Conservation (phyloP, 495 filamentous ascomycete species). For the Podospora comata region DNA sequence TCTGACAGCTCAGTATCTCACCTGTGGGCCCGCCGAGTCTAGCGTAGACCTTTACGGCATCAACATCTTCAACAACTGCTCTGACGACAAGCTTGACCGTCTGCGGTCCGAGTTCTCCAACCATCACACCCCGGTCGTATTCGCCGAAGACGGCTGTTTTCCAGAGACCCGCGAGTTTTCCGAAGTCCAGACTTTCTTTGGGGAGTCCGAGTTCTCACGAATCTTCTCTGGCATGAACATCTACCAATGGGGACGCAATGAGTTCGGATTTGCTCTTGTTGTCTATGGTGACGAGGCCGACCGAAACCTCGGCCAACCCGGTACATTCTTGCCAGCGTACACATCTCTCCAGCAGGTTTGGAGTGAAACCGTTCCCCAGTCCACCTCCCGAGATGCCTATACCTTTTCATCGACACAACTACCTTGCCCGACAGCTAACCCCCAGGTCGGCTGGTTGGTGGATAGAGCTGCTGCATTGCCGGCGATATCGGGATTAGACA, state of each 20-base stretch:
- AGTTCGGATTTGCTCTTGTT: constrained; percentile 68
- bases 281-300: neutral
- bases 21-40: constrained; percentile 59
- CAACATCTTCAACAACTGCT: constrained; percentile 70
- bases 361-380: neutral
- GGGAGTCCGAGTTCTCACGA: neutral
- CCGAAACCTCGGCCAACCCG: neutral
- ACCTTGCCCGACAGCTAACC: constrained; percentile 11
- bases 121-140: constrained; percentile 68
- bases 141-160: constrained; percentile 68
- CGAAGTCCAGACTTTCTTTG: neutral
- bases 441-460: constrained; percentile 9
- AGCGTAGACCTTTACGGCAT: constrained; percentile 73
- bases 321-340: neutral
- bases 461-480: constrained; percentile 8
- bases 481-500: constrained; percentile 11
- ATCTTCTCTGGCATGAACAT: constrained; percentile 68
- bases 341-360: constrained; percentile 1
- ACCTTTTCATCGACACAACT: neutral
- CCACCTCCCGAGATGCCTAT: neutral
- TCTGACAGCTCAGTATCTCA: constrained; percentile 76
- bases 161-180: constrained; percentile 15
- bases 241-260: constrained; percentile 73
- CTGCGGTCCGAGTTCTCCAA: constrained; percentile 48
- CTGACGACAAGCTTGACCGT: constrained; percentile 61